These are phyloP conservation scores for Cichorium intybus DNA, from an alignment of 140 eudicot genomes.

Conservation along the genomic window DNA sequence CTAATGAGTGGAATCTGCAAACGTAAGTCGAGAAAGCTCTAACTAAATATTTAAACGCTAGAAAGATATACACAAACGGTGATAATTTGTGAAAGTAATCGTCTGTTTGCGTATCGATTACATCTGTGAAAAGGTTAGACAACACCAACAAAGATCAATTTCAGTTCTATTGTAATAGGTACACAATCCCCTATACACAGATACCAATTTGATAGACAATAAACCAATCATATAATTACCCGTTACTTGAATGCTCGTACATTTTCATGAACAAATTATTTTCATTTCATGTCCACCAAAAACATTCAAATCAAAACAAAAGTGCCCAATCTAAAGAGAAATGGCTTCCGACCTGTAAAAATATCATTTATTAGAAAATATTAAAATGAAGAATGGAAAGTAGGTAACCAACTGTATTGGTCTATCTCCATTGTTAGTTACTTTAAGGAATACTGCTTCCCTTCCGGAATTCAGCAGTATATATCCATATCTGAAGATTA, in stretches of 20 bases:
- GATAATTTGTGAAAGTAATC: background rate
- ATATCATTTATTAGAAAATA: background rate
- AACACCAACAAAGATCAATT: too few species aligned
- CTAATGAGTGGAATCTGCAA: conserved; percentile 54
- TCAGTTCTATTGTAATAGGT: too few species aligned
- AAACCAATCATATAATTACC: background rate
- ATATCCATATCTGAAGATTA: too few species aligned
- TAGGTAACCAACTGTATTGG: too few species aligned
- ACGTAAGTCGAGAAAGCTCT: conserved; percentile 7
- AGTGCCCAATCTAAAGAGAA: background rate
- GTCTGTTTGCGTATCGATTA: background rate
- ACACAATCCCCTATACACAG: too few species aligned
- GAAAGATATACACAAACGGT: background rate
- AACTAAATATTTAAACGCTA: background rate
- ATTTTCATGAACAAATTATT: background rate
- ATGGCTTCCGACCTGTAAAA: too few species aligned
- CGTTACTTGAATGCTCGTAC: too few species aligned
- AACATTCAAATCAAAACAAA: conserved; percentile 9
- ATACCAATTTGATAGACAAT: background rate
- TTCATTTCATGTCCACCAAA: background rate
- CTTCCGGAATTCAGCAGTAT: too few species aligned
- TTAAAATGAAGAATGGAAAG: too few species aligned
- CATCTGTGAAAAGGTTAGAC: too few species aligned
- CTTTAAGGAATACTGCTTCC: too few species aligned
- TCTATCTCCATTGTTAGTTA: too few species aligned